phyloP scores from a whole-genome alignment of 2,329 filamentous ascomycete genomes.

The Dichotomopilus funicola region DNA sequence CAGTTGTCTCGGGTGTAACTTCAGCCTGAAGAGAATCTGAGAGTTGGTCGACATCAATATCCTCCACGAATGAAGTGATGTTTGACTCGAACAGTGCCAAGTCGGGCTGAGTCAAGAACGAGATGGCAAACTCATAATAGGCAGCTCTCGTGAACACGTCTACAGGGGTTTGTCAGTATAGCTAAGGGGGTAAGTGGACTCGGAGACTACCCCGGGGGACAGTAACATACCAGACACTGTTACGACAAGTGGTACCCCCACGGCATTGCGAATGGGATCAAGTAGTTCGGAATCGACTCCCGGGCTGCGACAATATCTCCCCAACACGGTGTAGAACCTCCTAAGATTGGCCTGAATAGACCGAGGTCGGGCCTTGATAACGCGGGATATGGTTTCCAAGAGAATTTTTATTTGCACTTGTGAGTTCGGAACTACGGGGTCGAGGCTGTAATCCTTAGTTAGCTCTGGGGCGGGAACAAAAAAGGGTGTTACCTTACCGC shows the following conservation, averaged over 20 bases:
- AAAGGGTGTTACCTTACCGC: conserved; percentile 14
- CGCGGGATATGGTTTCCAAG: conserved; percentile 32
- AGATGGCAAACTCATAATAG: conserved; percentile 34
- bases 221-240: conserved; percentile 14
- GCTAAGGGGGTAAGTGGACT: neutral
- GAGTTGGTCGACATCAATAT: conserved; percentile 36
- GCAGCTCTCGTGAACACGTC: conserved; percentile 19
- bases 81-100: conserved; percentile 38
- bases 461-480: neutral
- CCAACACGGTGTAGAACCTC: conserved; percentile 38
- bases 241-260: conserved; percentile 27
- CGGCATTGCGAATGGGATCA: conserved; percentile 25
- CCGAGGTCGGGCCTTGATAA: conserved; percentile 26
- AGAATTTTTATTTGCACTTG: conserved; percentile 26
- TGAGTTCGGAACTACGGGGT: conserved; percentile 10
- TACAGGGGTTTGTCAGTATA: conserved; percentile 9
- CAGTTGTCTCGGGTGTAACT: conserved; percentile 26
- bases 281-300: conserved; percentile 18
- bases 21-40: conserved; percentile 36
- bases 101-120: conserved; percentile 33
- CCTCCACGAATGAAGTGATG: conserved; percentile 30
- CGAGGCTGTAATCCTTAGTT: conserved; percentile 4
- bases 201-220: neutral
- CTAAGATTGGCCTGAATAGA: conserved; percentile 26
- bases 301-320: conserved; percentile 29